These are phyloP conservation scores for Salix caprea DNA, from an alignment of 345 rosid genomes.

Conservation along the genomic window DNA sequence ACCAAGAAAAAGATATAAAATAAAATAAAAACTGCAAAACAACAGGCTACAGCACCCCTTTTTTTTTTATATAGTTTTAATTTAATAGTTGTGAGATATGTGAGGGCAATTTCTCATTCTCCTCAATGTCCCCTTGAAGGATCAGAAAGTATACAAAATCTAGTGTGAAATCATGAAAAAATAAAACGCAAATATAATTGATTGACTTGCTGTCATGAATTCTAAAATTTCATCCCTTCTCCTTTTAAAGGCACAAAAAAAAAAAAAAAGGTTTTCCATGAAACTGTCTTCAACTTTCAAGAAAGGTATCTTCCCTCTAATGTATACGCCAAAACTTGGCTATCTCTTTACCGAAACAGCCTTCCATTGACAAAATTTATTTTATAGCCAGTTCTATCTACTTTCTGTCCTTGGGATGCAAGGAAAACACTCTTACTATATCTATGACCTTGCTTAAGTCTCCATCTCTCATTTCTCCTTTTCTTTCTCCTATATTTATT, in stretches of 20 bases:
- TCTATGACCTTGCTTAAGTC: neutral
- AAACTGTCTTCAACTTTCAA: neutral
- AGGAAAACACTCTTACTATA: neutral
- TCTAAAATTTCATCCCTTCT: neutral
- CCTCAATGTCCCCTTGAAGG: neutral
- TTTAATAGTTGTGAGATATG: neutral
- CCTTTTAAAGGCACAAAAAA: too few species aligned
- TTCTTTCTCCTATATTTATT: neutral
- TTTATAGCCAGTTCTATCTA: neutral
- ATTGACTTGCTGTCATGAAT: neutral
- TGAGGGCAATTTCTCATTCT: neutral
- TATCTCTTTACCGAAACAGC: neutral
- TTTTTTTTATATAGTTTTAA: too few species aligned
- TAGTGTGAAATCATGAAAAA: neutral
- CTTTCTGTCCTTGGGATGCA: neutral
- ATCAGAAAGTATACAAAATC: neutral
- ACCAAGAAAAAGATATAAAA: too few species aligned
- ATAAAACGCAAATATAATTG: neutral
- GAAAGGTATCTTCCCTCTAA: neutral
- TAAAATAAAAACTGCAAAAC: too few species aligned
- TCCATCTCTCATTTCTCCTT: neutral
- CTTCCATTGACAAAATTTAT: neutral
- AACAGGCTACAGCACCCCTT: too few species aligned
- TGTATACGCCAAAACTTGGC: neutral
- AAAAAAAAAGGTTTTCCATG: too few species aligned